Percentiles rank a stretch among this genome's conserved stretches.
phyloP scores from a whole-genome alignment of 768 basidiomycete species.

The Mycena maculata region DNA sequence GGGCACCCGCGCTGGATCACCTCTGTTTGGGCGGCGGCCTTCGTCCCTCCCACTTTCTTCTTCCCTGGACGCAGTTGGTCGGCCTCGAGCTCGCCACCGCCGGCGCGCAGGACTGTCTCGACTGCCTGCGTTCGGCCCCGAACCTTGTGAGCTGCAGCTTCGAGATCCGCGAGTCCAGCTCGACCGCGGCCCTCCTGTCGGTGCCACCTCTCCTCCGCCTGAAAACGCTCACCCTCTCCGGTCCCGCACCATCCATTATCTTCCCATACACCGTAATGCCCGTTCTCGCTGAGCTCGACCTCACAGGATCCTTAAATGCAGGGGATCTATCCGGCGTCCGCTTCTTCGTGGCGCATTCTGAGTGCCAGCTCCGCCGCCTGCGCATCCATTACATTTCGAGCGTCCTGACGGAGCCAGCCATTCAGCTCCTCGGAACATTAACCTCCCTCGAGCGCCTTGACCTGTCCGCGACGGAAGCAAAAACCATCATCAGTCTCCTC shows the following conservation, averaged over 20 bases:
- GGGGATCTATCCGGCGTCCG: not conserved
- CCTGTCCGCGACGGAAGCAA: constrained; percentile 14
- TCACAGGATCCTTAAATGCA: not conserved
- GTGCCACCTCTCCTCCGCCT: not conserved
- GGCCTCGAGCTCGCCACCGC: not conserved
- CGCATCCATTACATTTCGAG: constrained; percentile 14
- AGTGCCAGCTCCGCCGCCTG: constrained; percentile 12
- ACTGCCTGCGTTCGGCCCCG: constrained; percentile 1
- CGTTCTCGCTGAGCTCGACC: constrained; percentile 2
- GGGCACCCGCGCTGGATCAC: constrained; percentile 10
- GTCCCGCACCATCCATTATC: not conserved
- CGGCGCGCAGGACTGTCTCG: not conserved
- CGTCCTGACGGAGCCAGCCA: not conserved
- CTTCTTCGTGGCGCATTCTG: not conserved
- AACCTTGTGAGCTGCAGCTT: not conserved
- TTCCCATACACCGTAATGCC: constrained; percentile 2
- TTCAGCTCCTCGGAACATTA: constrained; percentile 13
- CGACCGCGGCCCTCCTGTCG: not conserved
- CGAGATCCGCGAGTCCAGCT: not conserved
- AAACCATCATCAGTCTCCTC: not conserved
- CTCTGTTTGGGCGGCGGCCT: constrained; percentile 1
- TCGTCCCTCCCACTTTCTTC: not conserved
- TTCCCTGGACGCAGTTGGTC: constrained; percentile 14
- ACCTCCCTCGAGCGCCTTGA: constrained; percentile 5
- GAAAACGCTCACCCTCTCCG: not conserved